Percentiles rank a stretch among this genome's conserved stretches.
These are phyloP conservation scores for Vitis rupestris DNA, from an alignment of 164 flowering plant genomes.

Conservation along the genomic window DNA sequence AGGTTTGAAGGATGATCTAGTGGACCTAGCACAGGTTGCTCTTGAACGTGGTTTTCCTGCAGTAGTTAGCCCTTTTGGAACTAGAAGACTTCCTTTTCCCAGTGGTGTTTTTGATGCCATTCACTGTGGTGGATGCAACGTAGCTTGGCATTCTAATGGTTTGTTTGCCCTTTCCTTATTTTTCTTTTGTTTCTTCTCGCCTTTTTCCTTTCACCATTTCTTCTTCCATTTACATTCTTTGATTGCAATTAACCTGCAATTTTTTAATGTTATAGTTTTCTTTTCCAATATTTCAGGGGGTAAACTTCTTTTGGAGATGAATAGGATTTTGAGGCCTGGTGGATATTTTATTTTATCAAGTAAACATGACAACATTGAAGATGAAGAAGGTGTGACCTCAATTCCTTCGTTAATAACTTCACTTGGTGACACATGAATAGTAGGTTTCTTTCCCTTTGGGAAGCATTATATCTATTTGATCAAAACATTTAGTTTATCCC, in stretches of 20 bases:
- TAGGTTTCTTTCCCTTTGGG: background rate
- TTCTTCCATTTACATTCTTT: background rate
- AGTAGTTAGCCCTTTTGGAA: conserved; percentile 63
- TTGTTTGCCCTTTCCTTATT: conserved; percentile 18
- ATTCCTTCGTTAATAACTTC: background rate
- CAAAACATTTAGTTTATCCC: no score
- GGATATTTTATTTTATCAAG: conserved; percentile 88
- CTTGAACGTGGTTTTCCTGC: conserved; percentile 95
- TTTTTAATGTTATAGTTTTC: background rate
- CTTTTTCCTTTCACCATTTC: background rate
- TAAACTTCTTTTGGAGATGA: conserved; percentile 82
- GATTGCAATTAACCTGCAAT: background rate
- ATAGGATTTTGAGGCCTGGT: conserved; percentile 86
- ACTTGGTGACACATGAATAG: background rate
- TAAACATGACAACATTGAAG: conserved; percentile 67
- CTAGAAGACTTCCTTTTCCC: conserved; percentile 86
- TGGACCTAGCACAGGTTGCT: conserved; percentile 82
- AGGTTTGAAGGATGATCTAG: conserved; percentile 85
- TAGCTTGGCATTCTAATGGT: conserved; percentile 91
- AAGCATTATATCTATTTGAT: background rate
- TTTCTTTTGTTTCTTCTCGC: background rate
- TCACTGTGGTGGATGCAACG: conserved; percentile 80
- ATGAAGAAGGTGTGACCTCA: conserved; percentile 65
- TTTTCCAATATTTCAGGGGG: conserved; percentile 53
- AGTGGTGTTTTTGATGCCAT: conserved; percentile 87